These are phyloP conservation scores for Brassica nigra DNA, from an alignment of 345 rosid species.

Conservation along the genomic window DNA sequence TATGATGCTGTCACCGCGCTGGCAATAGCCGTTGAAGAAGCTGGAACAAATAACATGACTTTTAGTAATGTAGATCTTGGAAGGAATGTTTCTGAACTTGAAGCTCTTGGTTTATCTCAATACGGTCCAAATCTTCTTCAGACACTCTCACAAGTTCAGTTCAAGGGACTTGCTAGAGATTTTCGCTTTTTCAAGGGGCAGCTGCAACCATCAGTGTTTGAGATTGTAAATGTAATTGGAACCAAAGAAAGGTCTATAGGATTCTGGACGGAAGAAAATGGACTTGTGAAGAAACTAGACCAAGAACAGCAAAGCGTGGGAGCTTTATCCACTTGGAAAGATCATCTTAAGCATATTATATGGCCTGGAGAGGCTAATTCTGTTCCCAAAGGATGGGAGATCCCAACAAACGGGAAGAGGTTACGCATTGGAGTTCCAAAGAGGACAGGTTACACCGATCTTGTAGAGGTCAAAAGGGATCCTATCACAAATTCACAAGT, in stretches of 20 bases:
- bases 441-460: not conserved
- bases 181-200: not conserved
- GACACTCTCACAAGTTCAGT: not conserved
- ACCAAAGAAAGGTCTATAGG: not conserved
- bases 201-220: slow-evolving; percentile 2
- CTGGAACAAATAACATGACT: not conserved
- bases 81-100: not conserved
- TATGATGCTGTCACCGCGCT: not conserved
- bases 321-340: not conserved
- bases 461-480: not conserved
- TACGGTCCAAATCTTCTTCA: not conserved
- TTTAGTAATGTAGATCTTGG: not conserved
- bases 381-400: not conserved
- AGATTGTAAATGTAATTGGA: not conserved
- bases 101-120: not conserved
- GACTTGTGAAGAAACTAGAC: slow-evolving; percentile 1
- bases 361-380: not conserved
- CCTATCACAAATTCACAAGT: not conserved
- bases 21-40: not conserved
- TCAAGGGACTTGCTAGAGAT: not conserved
- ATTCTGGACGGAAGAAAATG: not conserved
- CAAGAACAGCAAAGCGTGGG: not conserved
- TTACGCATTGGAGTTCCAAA: slow-evolving; percentile 1
- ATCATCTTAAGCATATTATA: not conserved
- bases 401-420: not conserved